Conservation (phyloP, 495 filamentous ascomycete genomes). For the Talaromyces adpressus region DNA sequence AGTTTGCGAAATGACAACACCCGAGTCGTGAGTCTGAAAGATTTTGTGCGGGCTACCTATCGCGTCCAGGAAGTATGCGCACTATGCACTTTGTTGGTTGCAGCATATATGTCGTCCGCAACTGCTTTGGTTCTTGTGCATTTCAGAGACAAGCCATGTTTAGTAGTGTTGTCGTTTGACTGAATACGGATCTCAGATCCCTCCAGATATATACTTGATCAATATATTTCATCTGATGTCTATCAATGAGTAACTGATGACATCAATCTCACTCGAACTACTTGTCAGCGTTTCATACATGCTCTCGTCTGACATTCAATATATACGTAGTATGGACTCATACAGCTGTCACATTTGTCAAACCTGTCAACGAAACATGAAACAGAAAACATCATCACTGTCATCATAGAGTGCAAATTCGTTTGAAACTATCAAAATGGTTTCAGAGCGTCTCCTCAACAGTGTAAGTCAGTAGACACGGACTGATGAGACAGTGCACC, state of each 20-base stretch:
- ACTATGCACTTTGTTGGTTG: no score
- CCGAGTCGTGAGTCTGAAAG: not conserved
- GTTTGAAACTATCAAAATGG: not conserved
- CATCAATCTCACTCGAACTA: not conserved
- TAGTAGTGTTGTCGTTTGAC: not conserved
- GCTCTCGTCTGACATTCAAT: not conserved
- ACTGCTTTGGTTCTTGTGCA: not conserved
- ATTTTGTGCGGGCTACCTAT: not conserved
- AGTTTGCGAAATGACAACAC: not conserved
- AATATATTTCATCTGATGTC: not conserved
- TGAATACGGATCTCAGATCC: not conserved
- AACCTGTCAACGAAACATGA: not conserved
- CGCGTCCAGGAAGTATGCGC: not conserved
- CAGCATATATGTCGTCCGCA: not conserved
- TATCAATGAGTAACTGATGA: not conserved
- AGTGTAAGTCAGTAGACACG: no score
- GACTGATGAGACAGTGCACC: no score
- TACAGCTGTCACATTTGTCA: not conserved
- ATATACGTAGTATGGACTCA: not conserved
- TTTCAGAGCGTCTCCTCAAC: not conserved
- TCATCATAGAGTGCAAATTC: not conserved
- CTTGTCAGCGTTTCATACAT: not conserved
- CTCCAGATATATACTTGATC: not conserved
- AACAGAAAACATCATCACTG: not conserved
- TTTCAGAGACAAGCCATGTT: no score